Evolutionary conservation across 2,329 filamentous ascomycete species (phyloP).

Genomic region (Fusarium nelsonii): DNA sequence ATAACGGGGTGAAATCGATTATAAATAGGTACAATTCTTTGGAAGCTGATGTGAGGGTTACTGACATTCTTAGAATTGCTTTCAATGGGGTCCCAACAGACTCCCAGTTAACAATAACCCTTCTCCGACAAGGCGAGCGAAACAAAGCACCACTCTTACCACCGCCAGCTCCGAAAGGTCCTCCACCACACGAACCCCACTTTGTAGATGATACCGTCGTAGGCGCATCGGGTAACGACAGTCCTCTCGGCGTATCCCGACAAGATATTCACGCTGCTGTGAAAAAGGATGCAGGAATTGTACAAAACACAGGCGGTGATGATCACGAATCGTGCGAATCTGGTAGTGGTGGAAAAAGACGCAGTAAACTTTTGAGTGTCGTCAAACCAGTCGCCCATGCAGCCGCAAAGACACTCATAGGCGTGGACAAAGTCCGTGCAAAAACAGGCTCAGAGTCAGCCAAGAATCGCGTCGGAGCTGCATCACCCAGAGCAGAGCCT

Average conservation of each 20-base stretch:
- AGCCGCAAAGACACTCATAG: slow-evolving; percentile 76
- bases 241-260: slow-evolving; percentile 37
- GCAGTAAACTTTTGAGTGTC: slow-evolving; percentile 63
- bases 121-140: slow-evolving; percentile 80
- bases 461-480: slow-evolving; percentile 67
- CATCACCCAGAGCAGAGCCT: not conserved
- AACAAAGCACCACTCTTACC: slow-evolving; percentile 79
- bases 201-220: slow-evolving; percentile 48
- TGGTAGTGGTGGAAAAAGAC: slow-evolving; percentile 54
- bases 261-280: slow-evolving; percentile 72
- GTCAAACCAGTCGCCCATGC: slow-evolving; percentile 76
- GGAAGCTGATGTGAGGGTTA: slow-evolving; percentile 44
- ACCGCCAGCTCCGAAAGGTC: slow-evolving; percentile 36
- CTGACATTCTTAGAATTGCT: slow-evolving; percentile 72
- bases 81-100: slow-evolving; percentile 85
- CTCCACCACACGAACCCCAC: not conserved
- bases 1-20: not conserved
- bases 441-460: slow-evolving; percentile 67
- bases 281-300: slow-evolving; percentile 55
- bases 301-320: slow-evolving; percentile 45
- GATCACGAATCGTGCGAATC: slow-evolving; percentile 64
- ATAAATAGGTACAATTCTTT: slow-evolving; percentile 68
- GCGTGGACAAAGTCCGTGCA: slow-evolving; percentile 76
- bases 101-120: slow-evolving; percentile 80
- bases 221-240: slow-evolving; percentile 52